phyloP scores from a whole-genome alignment of 2,329 filamentous ascomycete species.

The Fonsecaea multimorphosa region DNA sequence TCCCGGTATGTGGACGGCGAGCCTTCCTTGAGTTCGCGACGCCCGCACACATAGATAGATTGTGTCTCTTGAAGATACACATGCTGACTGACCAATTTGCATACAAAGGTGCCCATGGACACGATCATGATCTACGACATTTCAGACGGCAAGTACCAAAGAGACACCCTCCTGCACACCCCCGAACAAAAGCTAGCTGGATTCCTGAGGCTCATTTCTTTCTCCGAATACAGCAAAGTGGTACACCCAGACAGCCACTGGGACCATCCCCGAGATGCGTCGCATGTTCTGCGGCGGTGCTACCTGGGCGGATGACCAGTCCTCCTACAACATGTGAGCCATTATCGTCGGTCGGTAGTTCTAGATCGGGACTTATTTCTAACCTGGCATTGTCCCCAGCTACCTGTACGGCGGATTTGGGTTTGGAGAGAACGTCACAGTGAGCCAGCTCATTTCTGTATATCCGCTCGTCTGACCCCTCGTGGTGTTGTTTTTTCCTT shows the following conservation, averaged over 20 bases:
- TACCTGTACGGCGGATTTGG: conserved; percentile 31
- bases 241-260: conserved; percentile 31
- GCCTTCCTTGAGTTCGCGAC: background rate
- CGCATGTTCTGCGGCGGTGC: conserved; percentile 54
- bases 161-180: background rate
- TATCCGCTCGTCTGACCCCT: too few relatives aligned
- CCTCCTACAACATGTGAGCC: conserved; percentile 59
- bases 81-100: too few relatives aligned
- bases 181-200: background rate
- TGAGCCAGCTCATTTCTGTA: background rate
- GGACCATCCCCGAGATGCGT: conserved; percentile 23
- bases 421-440: conserved; percentile 26
- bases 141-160: background rate
- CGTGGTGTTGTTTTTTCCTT: background rate
- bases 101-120: conserved; percentile 46
- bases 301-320: conserved; percentile 64
- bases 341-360: background rate
- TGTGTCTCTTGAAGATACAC: background rate
- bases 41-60: background rate
- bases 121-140: conserved; percentile 65
- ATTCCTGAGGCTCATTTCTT: background rate
- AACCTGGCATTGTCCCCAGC: background rate
- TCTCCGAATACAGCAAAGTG: conserved; percentile 43
- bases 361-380: too few relatives aligned
- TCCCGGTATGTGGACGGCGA: conserved; percentile 46